Conservation (phyloP, 495 filamentous ascomycete species). For the Neurospora sp. region DNA sequence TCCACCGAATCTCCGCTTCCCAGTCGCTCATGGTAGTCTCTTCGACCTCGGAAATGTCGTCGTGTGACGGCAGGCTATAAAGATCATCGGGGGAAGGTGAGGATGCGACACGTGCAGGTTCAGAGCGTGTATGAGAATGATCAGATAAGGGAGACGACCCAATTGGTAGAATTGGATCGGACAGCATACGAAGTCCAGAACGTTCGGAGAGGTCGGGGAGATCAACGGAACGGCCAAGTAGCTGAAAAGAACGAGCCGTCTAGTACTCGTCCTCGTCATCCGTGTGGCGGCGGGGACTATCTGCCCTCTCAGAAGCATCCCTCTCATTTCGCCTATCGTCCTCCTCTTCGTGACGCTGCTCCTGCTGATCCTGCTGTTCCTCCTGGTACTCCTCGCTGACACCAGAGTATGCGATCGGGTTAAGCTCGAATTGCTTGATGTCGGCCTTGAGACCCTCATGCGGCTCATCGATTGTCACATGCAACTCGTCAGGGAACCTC, state of each 20-base stretch:
- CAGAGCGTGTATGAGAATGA: background rate
- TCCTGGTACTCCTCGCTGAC: conserved; percentile 17
- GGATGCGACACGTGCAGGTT: background rate
- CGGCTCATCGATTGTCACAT: conserved; percentile 33
- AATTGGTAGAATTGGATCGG: background rate
- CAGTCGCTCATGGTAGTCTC: background rate
- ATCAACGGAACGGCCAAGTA: background rate
- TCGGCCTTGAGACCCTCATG: conserved; percentile 26
- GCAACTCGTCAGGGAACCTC: conserved; percentile 32
- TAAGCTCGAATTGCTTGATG: conserved; percentile 28
- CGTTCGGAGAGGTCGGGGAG: background rate
- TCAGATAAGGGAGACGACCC: background rate
- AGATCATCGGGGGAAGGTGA: background rate
- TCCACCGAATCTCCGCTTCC: background rate
- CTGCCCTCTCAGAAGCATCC: background rate
- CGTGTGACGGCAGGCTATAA: background rate
- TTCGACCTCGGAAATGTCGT: background rate
- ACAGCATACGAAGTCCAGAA: background rate
- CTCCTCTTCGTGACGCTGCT: background rate
- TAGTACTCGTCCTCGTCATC: conserved; percentile 20
- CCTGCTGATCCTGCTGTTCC: conserved; percentile 1
- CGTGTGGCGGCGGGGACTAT: background rate
- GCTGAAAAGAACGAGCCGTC: background rate
- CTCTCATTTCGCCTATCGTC: background rate
- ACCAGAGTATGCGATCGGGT: conserved; percentile 28